Conservation (phyloP, 768 basidiomycete species). For the Terana coerulea region DNA sequence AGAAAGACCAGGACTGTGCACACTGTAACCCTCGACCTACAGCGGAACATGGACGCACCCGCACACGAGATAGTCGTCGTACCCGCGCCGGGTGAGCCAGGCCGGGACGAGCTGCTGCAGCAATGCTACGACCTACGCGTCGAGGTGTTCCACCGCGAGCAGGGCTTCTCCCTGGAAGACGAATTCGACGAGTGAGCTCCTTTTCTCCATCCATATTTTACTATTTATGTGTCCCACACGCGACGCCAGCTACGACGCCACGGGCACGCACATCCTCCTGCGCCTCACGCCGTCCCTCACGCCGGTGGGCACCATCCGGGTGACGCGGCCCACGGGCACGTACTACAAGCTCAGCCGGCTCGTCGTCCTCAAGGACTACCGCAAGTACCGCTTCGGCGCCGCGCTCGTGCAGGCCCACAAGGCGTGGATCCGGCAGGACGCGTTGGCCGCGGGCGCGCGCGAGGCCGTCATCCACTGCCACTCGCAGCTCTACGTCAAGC, state of each 20-base stretch:
- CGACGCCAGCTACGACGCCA: constrained; percentile 52
- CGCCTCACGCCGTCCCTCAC: constrained; percentile 55
- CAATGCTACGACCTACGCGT: constrained; percentile 65
- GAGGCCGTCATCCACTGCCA: constrained; percentile 38
- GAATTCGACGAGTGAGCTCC: constrained; percentile 70
- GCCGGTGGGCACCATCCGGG: constrained; percentile 72
- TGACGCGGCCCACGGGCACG: constrained; percentile 28
- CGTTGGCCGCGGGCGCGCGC: constrained; percentile 23
- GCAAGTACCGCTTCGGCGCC: constrained; percentile 60
- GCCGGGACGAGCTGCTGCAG: constrained; percentile 46
- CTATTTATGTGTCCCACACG: too few species aligned
- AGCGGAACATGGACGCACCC: too few species aligned
- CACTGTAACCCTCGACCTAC: too few species aligned
- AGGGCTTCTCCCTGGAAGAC: constrained; percentile 66
- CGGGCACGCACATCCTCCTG: constrained; percentile 68
- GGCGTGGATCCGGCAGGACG: constrained; percentile 50
- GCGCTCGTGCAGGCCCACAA: constrained; percentile 63
- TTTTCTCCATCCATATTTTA: too few species aligned
- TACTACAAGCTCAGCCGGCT: constrained; percentile 76
- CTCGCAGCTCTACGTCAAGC: constrained; percentile 68
- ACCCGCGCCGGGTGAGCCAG: constrained; percentile 31
- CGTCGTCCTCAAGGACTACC: constrained; percentile 63
- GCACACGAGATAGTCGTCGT: constrained; percentile 57
- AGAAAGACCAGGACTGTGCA: too few species aligned
- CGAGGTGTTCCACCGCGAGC: constrained; percentile 60